Evolutionary conservation across 768 basidiomycete genomes (phyloP).

Genomic region (Neoboletus subvelutipes): DNA sequence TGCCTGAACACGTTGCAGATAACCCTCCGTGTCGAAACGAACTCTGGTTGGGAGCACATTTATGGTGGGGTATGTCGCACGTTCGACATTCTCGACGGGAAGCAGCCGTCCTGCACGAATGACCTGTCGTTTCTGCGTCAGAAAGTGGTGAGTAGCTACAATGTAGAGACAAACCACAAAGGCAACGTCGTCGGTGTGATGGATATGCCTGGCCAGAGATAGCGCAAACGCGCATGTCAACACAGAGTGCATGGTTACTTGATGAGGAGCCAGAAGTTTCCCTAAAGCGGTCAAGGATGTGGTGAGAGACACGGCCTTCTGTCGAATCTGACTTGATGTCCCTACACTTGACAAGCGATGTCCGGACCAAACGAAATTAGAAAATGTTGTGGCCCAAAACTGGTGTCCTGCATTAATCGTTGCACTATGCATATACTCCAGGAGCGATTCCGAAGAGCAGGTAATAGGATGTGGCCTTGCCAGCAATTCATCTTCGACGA

Average conservation of each 20-base stretch:
- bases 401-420: constrained; percentile 13
- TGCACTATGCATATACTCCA: constrained; percentile 23
- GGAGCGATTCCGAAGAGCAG: constrained; percentile 15
- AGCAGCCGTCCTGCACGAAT: constrained; percentile 33
- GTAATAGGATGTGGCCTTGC: constrained; percentile 7
- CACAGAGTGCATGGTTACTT: constrained; percentile 34
- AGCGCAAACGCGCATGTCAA: constrained; percentile 30
- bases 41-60: constrained; percentile 32
- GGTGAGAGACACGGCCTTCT: constrained; percentile 11
- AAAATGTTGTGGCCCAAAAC: constrained; percentile 28
- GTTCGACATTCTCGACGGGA: constrained; percentile 25
- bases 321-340: constrained; percentile 8
- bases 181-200: constrained; percentile 26
- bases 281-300: constrained; percentile 21
- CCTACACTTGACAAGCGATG: constrained; percentile 2
- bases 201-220: constrained; percentile 25
- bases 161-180: constrained; percentile 31
- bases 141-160: background rate
- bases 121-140: constrained; percentile 20
- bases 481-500: constrained; percentile 25
- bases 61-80: constrained; percentile 26
- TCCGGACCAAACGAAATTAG: constrained; percentile 20
- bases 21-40: constrained; percentile 11
- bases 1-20: constrained; percentile 24
- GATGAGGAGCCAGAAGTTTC: constrained; percentile 18